Base-by-base conservation (phyloP, 2,329 filamentous ascomycete species). In the Cryphonectria carpinicola region DNA sequence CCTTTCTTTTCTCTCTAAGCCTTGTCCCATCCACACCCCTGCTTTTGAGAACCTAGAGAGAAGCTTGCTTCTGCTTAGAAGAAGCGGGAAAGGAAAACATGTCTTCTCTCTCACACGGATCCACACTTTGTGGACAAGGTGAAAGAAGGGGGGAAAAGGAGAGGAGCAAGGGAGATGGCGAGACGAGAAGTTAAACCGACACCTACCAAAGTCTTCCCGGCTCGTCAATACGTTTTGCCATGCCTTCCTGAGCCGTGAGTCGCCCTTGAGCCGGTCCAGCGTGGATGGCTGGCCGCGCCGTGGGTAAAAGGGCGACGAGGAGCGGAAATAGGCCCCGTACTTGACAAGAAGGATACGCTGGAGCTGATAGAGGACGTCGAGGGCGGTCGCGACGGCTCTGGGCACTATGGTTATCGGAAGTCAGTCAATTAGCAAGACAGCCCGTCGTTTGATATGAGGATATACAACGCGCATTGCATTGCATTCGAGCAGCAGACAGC, bases 271-370 rank as follows among this genome's bases (percentile, higher is more conserved):
- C 67, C 71, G 65, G 74, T 73, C 70, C 70, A 32, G 72, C 70
- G 35, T 76, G 71, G 61, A 46, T n/a, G 63, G 74, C 60, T 60
- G 66, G 28, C 67, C 75, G 65, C 41, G 35, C 54, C 46, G 63
- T 3, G 60, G 70, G 39, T 37, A 73, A 25, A 62, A 39, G 49
- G 75, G 76, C 67, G 76, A 77, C 65, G 76, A 75, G 64, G 77
- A 76, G 41, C 74, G 70, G 68, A 78, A 78, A 62, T 75, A 74
- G 62, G 75, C 74, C 49, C 78, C 77, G 65, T 76, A 79, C 72
- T 78, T 77, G 17, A 79, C 75, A 25, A 77, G 74, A 22, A 78
- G 69, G 32, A 76, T 74, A 58, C 74, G 76, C 69, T 79, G 76
- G 43, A 79, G 73, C 35, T 65, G 62, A 19, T 62, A 22, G 13